Base-by-base conservation (phyloP, 345 rosid genomes). In the Murraya paniculata region DNA sequence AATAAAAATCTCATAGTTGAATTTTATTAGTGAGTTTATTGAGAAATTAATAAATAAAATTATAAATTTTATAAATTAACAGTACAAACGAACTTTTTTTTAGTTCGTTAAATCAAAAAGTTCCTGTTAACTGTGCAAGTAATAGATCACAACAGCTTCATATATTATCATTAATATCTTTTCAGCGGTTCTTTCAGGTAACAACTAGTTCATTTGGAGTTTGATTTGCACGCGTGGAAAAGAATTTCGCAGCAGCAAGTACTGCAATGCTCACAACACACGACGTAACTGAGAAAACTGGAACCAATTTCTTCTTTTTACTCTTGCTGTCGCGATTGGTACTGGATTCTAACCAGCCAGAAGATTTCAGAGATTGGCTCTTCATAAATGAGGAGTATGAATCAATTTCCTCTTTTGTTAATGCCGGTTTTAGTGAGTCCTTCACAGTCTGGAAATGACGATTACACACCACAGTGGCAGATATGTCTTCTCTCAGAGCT, bases 401-500 rank as follows among this genome's bases (percentile, higher is more conserved):
- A 68, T 88, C 90, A 4, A 91, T 81, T 68, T 90, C 97, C 36
- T 81, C 89, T 18, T 74, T 76, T 1, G 98, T 91, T 78, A 96
- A 79, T 35, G 97, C 93, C 4, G 99, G 98, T 81, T 89, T 92
- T 33, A 94, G 84, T 0, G 98, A 89, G 36, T 33, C 81, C 85
- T 86, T 87, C 0, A 86, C 99, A 0, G 83, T 76, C 82, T 82
- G 87, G 80, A 96, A 96, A 88, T 92, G 99, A 22, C 78, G 87
- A 39, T 90, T 81, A 75, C 81, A 78, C 18, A 96, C 92, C 1
- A 90, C 78, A 3, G 85, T 85, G 53, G 97, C 92, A 2, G 83
- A 82, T 5, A 92, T 92, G 89, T 91, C 83, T 84, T 96, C 99
- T 83, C 98, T 88, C 75, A 93, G 82, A 18, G 98, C 93, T 50